Evolutionary conservation across 208 protist genomes (phyloP).

Genomic region (Trypanosomatidae sp.): DNA sequence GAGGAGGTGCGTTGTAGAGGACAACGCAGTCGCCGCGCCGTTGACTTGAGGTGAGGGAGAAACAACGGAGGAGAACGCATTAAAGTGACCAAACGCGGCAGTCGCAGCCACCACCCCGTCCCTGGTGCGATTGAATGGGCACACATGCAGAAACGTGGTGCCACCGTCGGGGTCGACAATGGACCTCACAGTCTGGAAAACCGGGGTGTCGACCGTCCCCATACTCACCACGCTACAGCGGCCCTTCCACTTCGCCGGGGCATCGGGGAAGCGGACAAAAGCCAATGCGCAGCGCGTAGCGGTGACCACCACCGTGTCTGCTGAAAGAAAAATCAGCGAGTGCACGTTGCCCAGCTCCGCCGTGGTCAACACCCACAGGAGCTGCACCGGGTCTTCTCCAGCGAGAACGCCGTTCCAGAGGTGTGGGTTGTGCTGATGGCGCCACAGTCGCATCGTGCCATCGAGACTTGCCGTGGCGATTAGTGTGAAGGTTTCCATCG

Average conservation of each 20-base stretch:
- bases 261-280: slow-evolving; percentile 13
- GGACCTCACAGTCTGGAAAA: slow-evolving; percentile 19
- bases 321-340: slow-evolving; percentile 14
- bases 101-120: not conserved
- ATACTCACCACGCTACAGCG: not conserved
- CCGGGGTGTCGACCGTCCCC: not conserved
- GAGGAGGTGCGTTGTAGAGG: slow-evolving; percentile 26
- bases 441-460: slow-evolving; percentile 61
- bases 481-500: slow-evolving; percentile 27
- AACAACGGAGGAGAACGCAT: not conserved
- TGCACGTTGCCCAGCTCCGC: slow-evolving; percentile 25
- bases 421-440: slow-evolving; percentile 18
- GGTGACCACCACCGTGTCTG: slow-evolving; percentile 17
- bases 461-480: slow-evolving; percentile 78
- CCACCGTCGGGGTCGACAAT: slow-evolving; percentile 19
- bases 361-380: slow-evolving; percentile 26
- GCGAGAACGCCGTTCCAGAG: no score
- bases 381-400: slow-evolving; percentile 10
- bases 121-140: slow-evolving; percentile 11
- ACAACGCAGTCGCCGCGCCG: not conserved
- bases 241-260: not conserved
- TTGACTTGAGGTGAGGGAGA: not conserved
- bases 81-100: not conserved
- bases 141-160: slow-evolving; percentile 29
- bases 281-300: slow-evolving; percentile 22